Evolutionary conservation across 1,284 basidiomycete genomes (phyloP).

Genomic region (Ustilago lituana): DNA sequence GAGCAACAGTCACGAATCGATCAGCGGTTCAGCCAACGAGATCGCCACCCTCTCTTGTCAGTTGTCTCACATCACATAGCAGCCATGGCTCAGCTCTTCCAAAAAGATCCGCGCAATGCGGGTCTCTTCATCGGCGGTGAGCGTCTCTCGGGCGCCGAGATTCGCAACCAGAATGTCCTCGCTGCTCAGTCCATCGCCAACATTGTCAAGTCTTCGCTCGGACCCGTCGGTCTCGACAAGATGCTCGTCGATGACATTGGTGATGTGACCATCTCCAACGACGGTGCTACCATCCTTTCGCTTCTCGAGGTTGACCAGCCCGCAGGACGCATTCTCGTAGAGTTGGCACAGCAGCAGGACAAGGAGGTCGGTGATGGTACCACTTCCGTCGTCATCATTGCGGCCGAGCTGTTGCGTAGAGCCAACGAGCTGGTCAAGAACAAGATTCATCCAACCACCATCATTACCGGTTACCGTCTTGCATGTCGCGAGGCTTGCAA

Average conservation of each 20-base stretch:
- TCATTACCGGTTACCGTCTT: slow-evolving; percentile 97
- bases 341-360: slow-evolving; percentile 98
- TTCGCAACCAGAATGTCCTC: slow-evolving; percentile 90
- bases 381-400: slow-evolving; percentile 97
- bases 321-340: slow-evolving; percentile 92
- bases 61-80: neutral
- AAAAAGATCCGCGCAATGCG: slow-evolving; percentile 65
- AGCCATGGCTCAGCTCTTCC: slow-evolving; percentile 65
- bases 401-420: slow-evolving; percentile 90
- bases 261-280: slow-evolving; percentile 99
- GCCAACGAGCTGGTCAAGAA: slow-evolving; percentile 98
- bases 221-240: slow-evolving; percentile 77
- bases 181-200: slow-evolving; percentile 97
- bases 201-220: slow-evolving; percentile 94
- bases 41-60: too few relatives aligned
- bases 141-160: slow-evolving; percentile 91
- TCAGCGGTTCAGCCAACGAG: too few relatives aligned
- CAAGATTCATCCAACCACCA: slow-evolving; percentile 98
- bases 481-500: slow-evolving; percentile 97
- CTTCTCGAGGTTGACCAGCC: slow-evolving; percentile 91
- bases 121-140: slow-evolving; percentile 85
- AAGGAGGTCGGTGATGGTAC: slow-evolving; percentile 99
- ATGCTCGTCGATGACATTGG: slow-evolving; percentile 99
- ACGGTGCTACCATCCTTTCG: slow-evolving; percentile 96
- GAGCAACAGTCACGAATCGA: too few relatives aligned